These are phyloP conservation scores for Aspergillus sparsus DNA, from an alignment of 495 filamentous ascomycete species.

Conservation along the genomic window DNA sequence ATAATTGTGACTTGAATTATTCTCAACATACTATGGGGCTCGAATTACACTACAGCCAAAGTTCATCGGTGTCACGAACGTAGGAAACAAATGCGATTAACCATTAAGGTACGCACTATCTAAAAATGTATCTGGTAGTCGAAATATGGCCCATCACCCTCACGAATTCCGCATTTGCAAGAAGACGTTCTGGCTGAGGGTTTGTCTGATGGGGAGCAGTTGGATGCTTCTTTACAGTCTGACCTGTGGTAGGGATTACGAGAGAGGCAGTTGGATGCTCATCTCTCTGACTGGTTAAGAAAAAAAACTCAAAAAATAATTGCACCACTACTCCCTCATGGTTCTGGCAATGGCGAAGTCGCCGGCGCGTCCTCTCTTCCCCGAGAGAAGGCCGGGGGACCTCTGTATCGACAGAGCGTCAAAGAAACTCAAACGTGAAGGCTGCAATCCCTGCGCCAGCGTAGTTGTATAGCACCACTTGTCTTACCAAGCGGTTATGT, in stretches of 20 bases:
- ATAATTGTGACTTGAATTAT: neutral
- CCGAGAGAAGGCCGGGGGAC: constrained; percentile 20
- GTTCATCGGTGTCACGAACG: neutral
- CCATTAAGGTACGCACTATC: constrained; percentile 20
- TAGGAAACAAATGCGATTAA: neutral
- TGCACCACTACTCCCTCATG: constrained; percentile 44
- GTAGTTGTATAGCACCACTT: constrained; percentile 4
- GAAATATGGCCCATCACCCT: constrained; percentile 29
- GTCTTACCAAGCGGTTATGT: constrained; percentile 91
- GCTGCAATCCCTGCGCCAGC: constrained; percentile 39
- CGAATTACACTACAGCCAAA: no score
- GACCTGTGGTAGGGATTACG: constrained; percentile 37
- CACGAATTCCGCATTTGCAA: constrained; percentile 5
- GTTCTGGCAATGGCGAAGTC: constrained; percentile 16
- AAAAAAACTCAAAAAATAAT: constrained; percentile 41
- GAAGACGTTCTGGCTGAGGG: constrained; percentile 26
- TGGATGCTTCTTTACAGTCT: constrained; percentile 55
- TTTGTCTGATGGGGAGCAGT: constrained; percentile 51
- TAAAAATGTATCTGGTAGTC: constrained; percentile 8
- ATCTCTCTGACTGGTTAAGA: constrained; percentile 49
- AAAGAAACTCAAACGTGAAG: constrained; percentile 23
- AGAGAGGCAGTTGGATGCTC: constrained; percentile 53
- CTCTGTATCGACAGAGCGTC: constrained; percentile 8
- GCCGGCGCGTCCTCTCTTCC: constrained; percentile 24
- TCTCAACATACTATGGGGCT: no score